Evolutionary conservation across 306 rosid species (phyloP), one percentile per base, ranked within the genome.

Genomic region (Castanea mollissima): DNA sequence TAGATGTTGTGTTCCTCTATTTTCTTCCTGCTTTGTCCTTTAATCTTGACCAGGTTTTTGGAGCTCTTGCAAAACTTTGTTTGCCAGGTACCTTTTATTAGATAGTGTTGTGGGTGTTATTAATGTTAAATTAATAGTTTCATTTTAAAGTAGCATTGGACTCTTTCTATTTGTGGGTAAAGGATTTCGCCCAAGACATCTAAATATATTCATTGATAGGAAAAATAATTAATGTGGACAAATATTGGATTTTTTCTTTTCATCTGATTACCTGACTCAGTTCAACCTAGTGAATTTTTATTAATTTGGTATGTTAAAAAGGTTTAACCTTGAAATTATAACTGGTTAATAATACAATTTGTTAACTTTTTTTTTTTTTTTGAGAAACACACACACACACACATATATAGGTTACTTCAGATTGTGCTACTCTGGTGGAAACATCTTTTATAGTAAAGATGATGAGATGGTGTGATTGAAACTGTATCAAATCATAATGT

Each of bases 11-110:
- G 35, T 92, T 95, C 76, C 97, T 94, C 80, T 94, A 92, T 78
- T 94, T 88, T 73, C 91, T 92, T 6, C 99, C 99, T 31, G 97
- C 91, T 19, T 63, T 91, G 82, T 89, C 97, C 21, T 91, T 88
- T 46, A 74, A 83, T 68, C 92, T 91, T 32, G 87, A 88, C 11
- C 82, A 85, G 4, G 69, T 91, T 79, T 78, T 95, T 49, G 91
- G 76, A 18, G 85, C 93, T 58, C 87, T 95, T 74, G 86, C 93
- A 55, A 79, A 75, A 51, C 87, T 73, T 65, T 85, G 87, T 86
- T 71, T 74, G 4, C 89, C 92, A 1, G 98, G 99, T 91, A 78
- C 56, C 81, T 76, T 77, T 34, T 67, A 69, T 29, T 27, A 1
- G 65, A 62, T 25, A 6, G 31, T 67, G n/a, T 67, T 32, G 20